Base-by-base conservation (phyloP, 2,329 filamentous ascomycete genomes). In the Apiospora sp. region DNA sequence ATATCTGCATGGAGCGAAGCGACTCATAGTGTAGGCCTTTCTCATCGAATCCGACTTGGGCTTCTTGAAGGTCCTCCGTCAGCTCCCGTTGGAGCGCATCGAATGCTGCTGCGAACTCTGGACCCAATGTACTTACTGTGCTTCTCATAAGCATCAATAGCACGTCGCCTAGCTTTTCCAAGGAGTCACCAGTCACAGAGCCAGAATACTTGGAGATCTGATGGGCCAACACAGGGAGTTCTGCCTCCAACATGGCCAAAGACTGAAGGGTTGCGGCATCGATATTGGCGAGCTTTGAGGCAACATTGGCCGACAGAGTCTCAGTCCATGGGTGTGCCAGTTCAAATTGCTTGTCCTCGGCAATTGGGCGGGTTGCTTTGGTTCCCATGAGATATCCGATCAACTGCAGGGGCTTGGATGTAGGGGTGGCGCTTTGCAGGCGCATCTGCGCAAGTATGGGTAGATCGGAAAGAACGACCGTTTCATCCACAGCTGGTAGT, bases 191-290 rank as follows among this genome's bases (percentile, higher is more conserved):
- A 4, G 85, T 81, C 58, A 92, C 80, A 37, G 88, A 82, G 44
- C 82, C 78, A 71, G 86, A 87, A 73, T 89, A 85, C 48, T 82
- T 79, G 68, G 87, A 82, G 37, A 93, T 76, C 72, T 90, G 87
- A 64, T 86, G 85, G 13, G 89, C 89, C 73, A 93, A 83, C 3
- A 88, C 83, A 12, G 90, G 90, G 69, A 93, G 82, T 78, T 94
- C 92, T 1, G 86, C 84, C 80, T 93, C 91, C 0, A 94, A 84
- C 24, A 92, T 85, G 64, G 88, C 86, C 68, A 94, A 82, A 58
- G 90, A 89, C 67, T 87, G 87, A 51, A 94, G 82, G 67, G 84
- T 88, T 0, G 91, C 89, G 34, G 86, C 83, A 16, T 83, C 82
- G 24, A 91, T 80, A 1, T 80, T 82, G 69, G 87, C 83, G 67